phyloP scores from a whole-genome alignment of 106 monocot species.

The Acanthochlamys bracteata region DNA sequence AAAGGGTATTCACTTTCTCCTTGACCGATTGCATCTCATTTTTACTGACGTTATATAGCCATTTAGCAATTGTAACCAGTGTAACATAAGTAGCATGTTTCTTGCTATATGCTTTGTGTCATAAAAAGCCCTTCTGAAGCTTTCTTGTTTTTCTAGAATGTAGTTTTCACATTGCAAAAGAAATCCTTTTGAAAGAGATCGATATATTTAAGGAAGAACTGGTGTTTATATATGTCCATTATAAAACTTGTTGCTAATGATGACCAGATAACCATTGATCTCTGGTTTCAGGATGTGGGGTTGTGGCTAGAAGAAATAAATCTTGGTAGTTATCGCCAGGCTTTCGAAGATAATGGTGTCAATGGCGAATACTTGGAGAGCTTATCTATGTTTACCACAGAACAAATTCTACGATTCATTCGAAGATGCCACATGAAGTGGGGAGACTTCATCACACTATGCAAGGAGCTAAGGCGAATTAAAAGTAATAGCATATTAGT shows the following conservation, averaged over 20 bases:
- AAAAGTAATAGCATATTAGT: constrained; percentile 41
- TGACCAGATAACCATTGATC: not conserved
- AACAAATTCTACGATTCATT: constrained; percentile 94
- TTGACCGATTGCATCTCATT: too few species aligned
- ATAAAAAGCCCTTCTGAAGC: too few species aligned
- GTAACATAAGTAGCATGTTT: too few species aligned
- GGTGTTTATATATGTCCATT: not conserved
- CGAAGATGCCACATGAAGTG: constrained; percentile 97
- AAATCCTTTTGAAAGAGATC: too few species aligned
- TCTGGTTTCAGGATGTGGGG: constrained; percentile 83
- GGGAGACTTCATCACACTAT: constrained; percentile 97
- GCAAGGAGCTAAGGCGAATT: constrained; percentile 94
- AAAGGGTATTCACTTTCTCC: too few species aligned
- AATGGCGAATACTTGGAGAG: constrained; percentile 94
- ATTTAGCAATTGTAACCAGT: too few species aligned
- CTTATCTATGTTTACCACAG: constrained; percentile 87
- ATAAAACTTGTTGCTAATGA: not conserved
- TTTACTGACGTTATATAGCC: too few species aligned
- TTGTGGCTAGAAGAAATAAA: constrained; percentile 96
- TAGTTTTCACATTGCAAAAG: too few species aligned
- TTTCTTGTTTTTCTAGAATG: too few species aligned
- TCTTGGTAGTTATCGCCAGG: constrained; percentile 77
- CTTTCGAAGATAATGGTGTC: constrained; percentile 80
- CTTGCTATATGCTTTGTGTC: too few species aligned
- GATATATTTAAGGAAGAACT: not conserved